Evolutionary conservation across 2,329 filamentous ascomycete genomes (phyloP), one percentile per base, ranked within the genome.

Genomic region (Claviceps maximensis): DNA sequence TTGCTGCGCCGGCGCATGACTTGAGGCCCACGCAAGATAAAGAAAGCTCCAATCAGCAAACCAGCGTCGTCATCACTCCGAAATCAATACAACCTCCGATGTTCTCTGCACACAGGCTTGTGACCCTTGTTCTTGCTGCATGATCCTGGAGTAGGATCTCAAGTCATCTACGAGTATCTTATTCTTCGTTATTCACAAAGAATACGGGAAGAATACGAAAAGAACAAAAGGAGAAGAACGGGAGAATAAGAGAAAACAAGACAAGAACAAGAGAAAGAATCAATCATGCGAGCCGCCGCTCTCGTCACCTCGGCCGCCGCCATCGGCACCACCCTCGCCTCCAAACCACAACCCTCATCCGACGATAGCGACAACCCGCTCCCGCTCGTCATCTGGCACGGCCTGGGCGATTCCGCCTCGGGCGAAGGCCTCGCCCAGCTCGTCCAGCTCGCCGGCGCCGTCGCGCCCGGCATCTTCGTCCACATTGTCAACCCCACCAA

Each of bases 321-420:
- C 27, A 13, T 49, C 8, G 45, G 27, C 44, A 36, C 21, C 25
- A 61, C 65, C 40, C 59, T 69, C n/a, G 60, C 62, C 36, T 67
- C 67, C 53, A 29, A 55, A 67, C 57, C 68, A 10, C 33, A n/a
- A 21, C 9, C 29, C 50, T 33, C 9, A 8, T 9, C 70, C 29
- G 68, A 74, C 42, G 61, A 71, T 49, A 68, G 76, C 63, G 78
- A 82, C 59, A 82, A 78, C n/a, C 89, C 87, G 3, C 78, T 96
- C 31, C 93, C 93, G 1, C 76, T 98, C 38, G 78, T 98, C 55
- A 87, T 98, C 71, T 98, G 93, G 93, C 93, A 98, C 69, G 93
- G 80, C 27, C 74, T 83, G 12, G 82, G 82, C 61, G 87, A 93
- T 69, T 79, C 83, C 67, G 94, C 83, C 71, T 78, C 81, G 51